phyloP scores from a whole-genome alignment of 2,329 filamentous ascomycete species.

The Botrytis hyacinthi region DNA sequence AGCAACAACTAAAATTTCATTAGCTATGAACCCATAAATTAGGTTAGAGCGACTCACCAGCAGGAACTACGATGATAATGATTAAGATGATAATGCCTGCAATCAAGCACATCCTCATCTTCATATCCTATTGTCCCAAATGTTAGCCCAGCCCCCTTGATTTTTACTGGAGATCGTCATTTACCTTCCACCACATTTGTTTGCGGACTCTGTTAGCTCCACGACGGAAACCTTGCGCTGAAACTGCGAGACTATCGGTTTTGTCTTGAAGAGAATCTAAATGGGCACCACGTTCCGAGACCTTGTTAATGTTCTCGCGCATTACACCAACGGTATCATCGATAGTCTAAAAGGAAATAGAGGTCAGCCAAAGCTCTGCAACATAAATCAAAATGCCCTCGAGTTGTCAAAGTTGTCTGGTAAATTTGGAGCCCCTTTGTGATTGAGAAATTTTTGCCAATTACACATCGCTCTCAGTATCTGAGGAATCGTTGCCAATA shows the following conservation, averaged over 20 bases:
- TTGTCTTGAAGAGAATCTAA: conserved; percentile 89
- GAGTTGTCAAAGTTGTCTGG: background rate
- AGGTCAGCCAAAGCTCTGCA: conserved; percentile 27
- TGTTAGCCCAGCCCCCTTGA: background rate
- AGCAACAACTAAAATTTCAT: conserved; percentile 44
- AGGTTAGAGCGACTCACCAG: conserved; percentile 59
- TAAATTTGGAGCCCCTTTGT: background rate
- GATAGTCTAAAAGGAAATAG: conserved; percentile 70
- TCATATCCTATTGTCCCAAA: conserved; percentile 46
- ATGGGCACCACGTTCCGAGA: conserved; percentile 86
- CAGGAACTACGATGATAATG: conserved; percentile 89
- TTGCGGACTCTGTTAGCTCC: conserved; percentile 95
- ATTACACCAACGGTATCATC: conserved; percentile 93
- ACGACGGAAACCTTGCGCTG: conserved; percentile 91
- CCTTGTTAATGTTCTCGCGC: conserved; percentile 96
- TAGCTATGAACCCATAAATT: conserved; percentile 26
- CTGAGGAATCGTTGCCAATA: background rate
- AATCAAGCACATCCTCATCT: conserved; percentile 98
- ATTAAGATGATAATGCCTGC: conserved; percentile 87
- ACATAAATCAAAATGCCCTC: conserved; percentile 6
- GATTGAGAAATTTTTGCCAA: background rate
- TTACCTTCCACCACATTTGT: conserved; percentile 70
- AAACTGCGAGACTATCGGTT: conserved; percentile 89
- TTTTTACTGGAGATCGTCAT: background rate
- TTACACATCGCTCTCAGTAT: background rate